A percentile compares a stretch with the other conserved stretches of the same genome.
phyloP scores from a whole-genome alignment of 2,329 filamentous ascomycete species.

The Penicillium fuscoglaucum region DNA sequence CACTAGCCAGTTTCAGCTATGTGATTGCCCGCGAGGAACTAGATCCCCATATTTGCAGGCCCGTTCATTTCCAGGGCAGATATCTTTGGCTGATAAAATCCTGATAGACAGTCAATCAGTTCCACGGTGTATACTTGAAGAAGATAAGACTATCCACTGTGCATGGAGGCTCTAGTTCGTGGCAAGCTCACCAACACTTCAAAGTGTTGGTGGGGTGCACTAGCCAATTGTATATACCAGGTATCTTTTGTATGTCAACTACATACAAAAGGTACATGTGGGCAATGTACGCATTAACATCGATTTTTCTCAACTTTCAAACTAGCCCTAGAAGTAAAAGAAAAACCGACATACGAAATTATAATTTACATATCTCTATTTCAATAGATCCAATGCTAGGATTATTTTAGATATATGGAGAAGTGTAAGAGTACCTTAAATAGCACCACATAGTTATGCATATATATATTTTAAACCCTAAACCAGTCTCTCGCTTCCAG shows the following conservation, averaged over 20 bases:
- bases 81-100: background rate
- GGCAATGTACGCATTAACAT: background rate
- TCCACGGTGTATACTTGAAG: no score
- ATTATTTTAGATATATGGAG: background rate
- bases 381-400: background rate
- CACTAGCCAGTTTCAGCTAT: background rate
- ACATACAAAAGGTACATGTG: background rate
- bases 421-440: background rate
- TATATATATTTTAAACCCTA: background rate
- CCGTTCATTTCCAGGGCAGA: background rate
- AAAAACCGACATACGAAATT: background rate
- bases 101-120: background rate
- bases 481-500: background rate
- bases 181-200: background rate
- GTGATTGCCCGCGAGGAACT: background rate
- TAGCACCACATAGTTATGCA: no score
- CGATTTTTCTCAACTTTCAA: background rate
- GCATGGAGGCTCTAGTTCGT: background rate
- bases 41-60: background rate
- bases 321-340: background rate
- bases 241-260: background rate
- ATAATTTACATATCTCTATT: background rate
- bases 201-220: background rate
- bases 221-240: background rate
- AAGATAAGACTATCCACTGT: background rate